Base-by-base conservation (phyloP, 768 basidiomycete species). In the Leccinum boreale region DNA sequence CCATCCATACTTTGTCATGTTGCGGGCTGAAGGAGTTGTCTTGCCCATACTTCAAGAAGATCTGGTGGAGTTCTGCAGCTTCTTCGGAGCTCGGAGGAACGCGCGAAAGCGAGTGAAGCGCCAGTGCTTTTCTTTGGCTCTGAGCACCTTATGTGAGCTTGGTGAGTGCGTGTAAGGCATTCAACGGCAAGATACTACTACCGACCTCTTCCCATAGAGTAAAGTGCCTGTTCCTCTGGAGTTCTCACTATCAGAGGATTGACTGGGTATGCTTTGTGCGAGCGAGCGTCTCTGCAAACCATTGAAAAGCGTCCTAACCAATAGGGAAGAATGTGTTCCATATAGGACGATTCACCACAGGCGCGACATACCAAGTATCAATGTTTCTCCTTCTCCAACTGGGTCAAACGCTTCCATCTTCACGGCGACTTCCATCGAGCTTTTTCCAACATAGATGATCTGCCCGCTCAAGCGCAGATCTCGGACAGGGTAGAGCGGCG, bases 381-480 rank as follows among this genome's bases (percentile, higher is more conserved):
- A 75, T 31, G 90, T 80, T 8, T 87, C 86, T 60, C 85, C 79
- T 5, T 75, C 72, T 31, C 74, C 74, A 17, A 75, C 75, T n/a
- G 65, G 66, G 19, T 77, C 77, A 28, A 85, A 71, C 3, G 78
- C 83, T 67, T 92, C 89, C 87, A 93, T 89, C 69, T 87, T 89
- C 45, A 94, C 86, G 4, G 84, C 88, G n/a, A 93, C 84, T 67
- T 93, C 90, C 84, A 93, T 89, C 0, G 88, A 90, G 55, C 85
- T 88, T 49, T 68, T 77, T 0, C 90, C 92, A 0, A 86, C 86
- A 62, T 86, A 88, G 33, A 92, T 86, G 19, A 93, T 90, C 65
- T 92, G 90, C 0, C 91, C 92, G 36, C 86, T 86, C 33, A 92
- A 73, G 26, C 87, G 78, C 23, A 92, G 77, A 67, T 93, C 90